Evolutionary conservation across 495 filamentous ascomycete genomes (phyloP), one percentile per base, ranked within the genome.

Genomic region (Penicillium paradoxum): DNA sequence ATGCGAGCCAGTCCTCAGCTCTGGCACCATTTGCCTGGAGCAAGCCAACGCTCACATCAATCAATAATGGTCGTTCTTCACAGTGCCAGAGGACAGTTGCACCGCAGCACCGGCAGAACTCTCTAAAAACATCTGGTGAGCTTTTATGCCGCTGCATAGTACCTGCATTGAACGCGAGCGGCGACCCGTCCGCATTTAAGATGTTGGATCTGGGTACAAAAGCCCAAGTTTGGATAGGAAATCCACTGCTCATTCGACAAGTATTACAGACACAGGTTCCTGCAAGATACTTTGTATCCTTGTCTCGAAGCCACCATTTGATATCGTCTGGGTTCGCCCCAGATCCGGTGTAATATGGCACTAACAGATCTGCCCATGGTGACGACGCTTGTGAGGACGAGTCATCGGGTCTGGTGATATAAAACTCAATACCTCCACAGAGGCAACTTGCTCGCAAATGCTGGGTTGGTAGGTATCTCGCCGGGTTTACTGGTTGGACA

Each of bases 51-150:
- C 83, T 86, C 8, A 86, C 81, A 64, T 88, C 85, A 25, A 89
- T 71, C n/a, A 88, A 45, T 1, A 73, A 70, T 6, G 80, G 78
- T 30, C 84, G 74, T 55, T 66, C 65, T 22, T 73, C 67, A 36
- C 77, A 76, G 61, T 83, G 79, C 80, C 82, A 89, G 63, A 88
- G 89, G 1, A 84, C 76, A 0, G 76, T 85, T 1, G 85, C 85
- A 1, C 85, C 85, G 59, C 87, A 89, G 4, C 45, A 56, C 0
- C 64, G 56, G 60, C 86, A 89, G 59, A 88, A 88, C 45, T 85
- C 78, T n/a, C 86, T 72, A 36, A 71, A 72, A 2, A 83, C 76
- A 1, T 72, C 72, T 0, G 73, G 64, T 2, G 80, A 80, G 55
- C 81, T 84, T 6, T 69, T 60, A 63, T 85, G 84, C 18, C 51